Base-by-base conservation (phyloP, 1,139 yeast genomes). In the Sugiyamaella novakii region DNA sequence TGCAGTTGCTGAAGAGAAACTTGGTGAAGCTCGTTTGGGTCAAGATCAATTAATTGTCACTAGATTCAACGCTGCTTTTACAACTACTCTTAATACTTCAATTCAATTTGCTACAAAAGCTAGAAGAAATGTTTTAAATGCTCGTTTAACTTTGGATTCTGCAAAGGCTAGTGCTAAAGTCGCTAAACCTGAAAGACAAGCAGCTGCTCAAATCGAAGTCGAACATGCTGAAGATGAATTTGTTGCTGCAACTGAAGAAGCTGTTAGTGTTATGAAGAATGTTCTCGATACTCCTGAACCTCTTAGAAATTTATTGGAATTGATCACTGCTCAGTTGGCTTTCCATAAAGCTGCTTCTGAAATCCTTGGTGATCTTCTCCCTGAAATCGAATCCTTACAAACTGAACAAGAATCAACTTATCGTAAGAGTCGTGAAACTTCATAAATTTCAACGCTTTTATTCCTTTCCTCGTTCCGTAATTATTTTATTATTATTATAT, bases 211-310 rank as follows among this genome's bases (percentile, higher is more conserved):
- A 59, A 85, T 83, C 44, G 79, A 82, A 55, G 83, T 87, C 77
- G 96, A 88, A 67, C 81, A 83, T 57, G 83, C 91, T 38, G 96
- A 88, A 69, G 96, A 88, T 62, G 94, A 86, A 61, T 87, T 88
- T 67, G 95, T 94, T 40, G 87, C 87, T 58, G 86, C 92, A 17
- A 91, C 89, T 30, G 96, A 88, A 69, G 95, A 86, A 64, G 95
- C 96, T 28, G 88, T 87, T 47, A 76, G 82, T 44, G 81, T 86
- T 54, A 84, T 88, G 92, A 87, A 84, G 71, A 83, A 84, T 64
- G 91, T 86, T 21, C 79, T 87, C 60, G 84, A 83, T 54, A 77
- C 83, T 53, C 83, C 92, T 31, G 80, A 82, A 59, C 87, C 92
- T 17, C 74, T 86, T 60, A 78, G 81, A 51, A 85, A 84, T 65